A percentile compares a stretch with the other conserved stretches of the same genome.
Evolutionary conservation across 495 filamentous ascomycete genomes (phyloP).

Genomic region (Annulohypoxylon maeteangense): DNA sequence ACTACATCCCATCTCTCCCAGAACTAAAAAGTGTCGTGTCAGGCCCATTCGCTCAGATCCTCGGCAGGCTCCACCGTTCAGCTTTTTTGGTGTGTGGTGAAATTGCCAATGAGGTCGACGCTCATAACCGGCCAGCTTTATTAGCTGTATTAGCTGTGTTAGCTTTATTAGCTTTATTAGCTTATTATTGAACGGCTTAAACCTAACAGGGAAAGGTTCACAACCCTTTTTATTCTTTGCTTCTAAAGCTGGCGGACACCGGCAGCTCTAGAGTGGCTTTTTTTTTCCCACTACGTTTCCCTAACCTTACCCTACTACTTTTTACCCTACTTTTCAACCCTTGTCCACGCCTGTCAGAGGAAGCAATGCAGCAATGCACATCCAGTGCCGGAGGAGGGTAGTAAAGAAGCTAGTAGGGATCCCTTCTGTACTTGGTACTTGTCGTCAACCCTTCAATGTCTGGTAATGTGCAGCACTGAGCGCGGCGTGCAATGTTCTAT

Average conservation of each 20-base stretch:
- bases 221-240: constrained; percentile 39
- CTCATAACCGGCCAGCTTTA: constrained; percentile 35
- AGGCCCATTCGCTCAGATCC: constrained; percentile 46
- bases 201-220: constrained; percentile 44
- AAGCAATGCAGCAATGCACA: constrained; percentile 36
- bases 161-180: neutral
- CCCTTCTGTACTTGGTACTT: constrained; percentile 32
- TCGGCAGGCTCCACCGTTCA: constrained; percentile 45
- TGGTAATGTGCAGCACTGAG: too few species aligned
- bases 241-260: constrained; percentile 36
- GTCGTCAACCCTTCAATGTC: constrained; percentile 23
- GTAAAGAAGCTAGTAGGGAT: constrained; percentile 32
- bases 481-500: neutral
- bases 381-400: constrained; percentile 37
- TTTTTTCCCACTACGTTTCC: neutral
- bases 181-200: constrained; percentile 44
- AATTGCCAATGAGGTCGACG: constrained; percentile 43
- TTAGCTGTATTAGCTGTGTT: neutral
- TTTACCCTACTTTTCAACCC: constrained; percentile 7
- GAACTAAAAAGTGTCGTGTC: constrained; percentile 29
- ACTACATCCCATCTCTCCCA: constrained; percentile 27
- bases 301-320: constrained; percentile 1
- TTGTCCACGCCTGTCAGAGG: constrained; percentile 30
- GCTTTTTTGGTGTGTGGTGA: constrained; percentile 48
- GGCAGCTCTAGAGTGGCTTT: constrained; percentile 33